Evolutionary conservation across 441 rosid species (phyloP).

Genomic region (Daphne laureola): DNA sequence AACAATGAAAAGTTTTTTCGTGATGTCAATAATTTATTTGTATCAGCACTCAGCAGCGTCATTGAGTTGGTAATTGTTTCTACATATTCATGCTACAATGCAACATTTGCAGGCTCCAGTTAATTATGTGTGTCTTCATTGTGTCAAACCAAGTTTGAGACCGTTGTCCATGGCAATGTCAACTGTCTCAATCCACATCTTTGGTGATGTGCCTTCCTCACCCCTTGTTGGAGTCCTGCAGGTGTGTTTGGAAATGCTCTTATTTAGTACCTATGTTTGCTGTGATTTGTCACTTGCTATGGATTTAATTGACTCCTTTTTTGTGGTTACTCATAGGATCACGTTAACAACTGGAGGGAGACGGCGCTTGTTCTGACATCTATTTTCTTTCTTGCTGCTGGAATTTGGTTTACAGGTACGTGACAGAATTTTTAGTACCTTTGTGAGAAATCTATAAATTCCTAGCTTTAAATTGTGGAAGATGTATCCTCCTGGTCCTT

Average conservation of each 20-base stretch:
- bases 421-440: not conserved
- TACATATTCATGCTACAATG: not conserved
- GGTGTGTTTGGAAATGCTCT: constrained; percentile 22
- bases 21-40: not conserved
- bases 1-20: not conserved
- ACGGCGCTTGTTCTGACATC: constrained; percentile 57
- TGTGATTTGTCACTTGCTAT: not conserved
- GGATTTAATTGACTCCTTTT: not conserved
- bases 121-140: constrained; percentile 59
- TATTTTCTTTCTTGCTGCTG: constrained; percentile 52
- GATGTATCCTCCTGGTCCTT: too few species aligned
- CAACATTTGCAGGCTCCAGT: constrained; percentile 49
- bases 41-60: too few species aligned
- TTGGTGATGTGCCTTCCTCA: constrained; percentile 78
- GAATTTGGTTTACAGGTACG: constrained; percentile 51
- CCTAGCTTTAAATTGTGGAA: too few species aligned
- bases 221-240: constrained; percentile 62
- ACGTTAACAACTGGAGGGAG: constrained; percentile 52
- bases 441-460: not conserved
- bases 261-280: not conserved
- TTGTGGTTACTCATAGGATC: constrained; percentile 32
- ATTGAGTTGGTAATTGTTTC: too few species aligned
- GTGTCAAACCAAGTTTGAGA: constrained; percentile 66
- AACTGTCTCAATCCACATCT: constrained; percentile 62
- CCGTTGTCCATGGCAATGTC: constrained; percentile 68